Conservation (phyloP, 352 stramenopile species). For the Phytopythium vexans region DNA sequence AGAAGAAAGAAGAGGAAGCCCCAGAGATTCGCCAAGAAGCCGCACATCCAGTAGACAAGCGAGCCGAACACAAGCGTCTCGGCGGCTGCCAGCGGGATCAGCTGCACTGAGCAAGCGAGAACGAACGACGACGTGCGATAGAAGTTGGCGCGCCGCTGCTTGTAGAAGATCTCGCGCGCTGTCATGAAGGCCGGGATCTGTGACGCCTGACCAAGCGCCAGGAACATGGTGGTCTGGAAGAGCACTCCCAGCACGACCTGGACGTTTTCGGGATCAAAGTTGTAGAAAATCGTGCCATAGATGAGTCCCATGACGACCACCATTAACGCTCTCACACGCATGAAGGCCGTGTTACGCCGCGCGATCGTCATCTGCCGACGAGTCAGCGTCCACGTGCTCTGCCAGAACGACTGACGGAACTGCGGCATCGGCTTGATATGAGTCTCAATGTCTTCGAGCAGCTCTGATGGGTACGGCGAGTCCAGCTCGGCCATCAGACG, state of each 20-base stretch:
- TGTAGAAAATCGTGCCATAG: conserved; percentile 26
- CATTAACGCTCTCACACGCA: conserved; percentile 17
- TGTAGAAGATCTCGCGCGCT: conserved; percentile 52
- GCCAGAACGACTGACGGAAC: conserved; percentile 44
- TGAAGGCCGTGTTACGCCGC: conserved; percentile 19
- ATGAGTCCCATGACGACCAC: conserved; percentile 24
- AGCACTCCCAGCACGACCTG: conserved; percentile 50
- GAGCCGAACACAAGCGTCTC: conserved; percentile 65
- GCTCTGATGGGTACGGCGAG: conserved; percentile 6
- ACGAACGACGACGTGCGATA: conserved; percentile 54
- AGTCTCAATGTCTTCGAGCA: conserved; percentile 8
- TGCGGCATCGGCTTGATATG: conserved; percentile 54
- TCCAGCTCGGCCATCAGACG: conserved; percentile 59
- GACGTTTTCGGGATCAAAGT: conserved; percentile 14
- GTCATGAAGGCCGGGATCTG: conserved; percentile 63
- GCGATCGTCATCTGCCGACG: conserved; percentile 45
- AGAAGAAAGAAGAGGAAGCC: conserved; percentile 17
- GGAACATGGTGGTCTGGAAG: conserved; percentile 67
- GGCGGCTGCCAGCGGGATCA: conserved; percentile 20
- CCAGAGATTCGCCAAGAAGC: conserved; percentile 25
- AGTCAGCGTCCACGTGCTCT: conserved; percentile 27
- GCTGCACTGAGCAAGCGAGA: conserved; percentile 17
- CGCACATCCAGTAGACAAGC: too few species aligned
- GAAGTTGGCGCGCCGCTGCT: too few species aligned
- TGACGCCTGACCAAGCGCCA: conserved; percentile 49